These are phyloP conservation scores for Cicer cuneatum DNA, from an alignment of 306 rosid species.

Conservation along the genomic window DNA sequence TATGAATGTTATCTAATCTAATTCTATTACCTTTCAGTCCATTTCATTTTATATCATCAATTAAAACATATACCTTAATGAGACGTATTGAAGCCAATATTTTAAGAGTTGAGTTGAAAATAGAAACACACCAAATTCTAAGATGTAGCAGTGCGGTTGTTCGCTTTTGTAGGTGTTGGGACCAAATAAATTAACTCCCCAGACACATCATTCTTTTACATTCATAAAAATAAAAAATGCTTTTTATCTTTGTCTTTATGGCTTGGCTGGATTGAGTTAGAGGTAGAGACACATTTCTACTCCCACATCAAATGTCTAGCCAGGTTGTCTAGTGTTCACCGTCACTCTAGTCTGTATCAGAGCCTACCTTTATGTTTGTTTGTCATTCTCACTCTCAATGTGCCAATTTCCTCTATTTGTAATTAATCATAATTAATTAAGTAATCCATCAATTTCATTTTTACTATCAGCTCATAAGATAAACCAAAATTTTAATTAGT, in stretches of 20 bases:
- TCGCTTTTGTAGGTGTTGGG: slow-evolving; percentile 42
- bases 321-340: slow-evolving; percentile 14
- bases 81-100: background rate
- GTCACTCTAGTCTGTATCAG: background rate
- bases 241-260: slow-evolving; percentile 38
- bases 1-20: too few species aligned
- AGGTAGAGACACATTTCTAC: slow-evolving; percentile 36
- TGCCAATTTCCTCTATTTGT: background rate
- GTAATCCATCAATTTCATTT: too few species aligned
- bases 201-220: slow-evolving; percentile 22
- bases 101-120: background rate
- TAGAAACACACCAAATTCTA: background rate
- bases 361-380: slow-evolving; percentile 8
- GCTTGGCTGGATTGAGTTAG: slow-evolving; percentile 40
- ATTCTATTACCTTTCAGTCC: too few species aligned
- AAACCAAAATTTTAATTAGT: too few species aligned
- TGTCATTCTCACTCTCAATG: slow-evolving; percentile 13
- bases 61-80: too few species aligned
- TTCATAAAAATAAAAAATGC: slow-evolving; percentile 16
- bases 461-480: too few species aligned
- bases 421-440: too few species aligned
- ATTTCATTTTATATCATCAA: too few species aligned
- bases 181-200: slow-evolving; percentile 38
- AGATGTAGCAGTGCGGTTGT: slow-evolving; percentile 27
- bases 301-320: slow-evolving; percentile 5